phyloP scores from a whole-genome alignment of 2,329 filamentous ascomycete genomes.

The Ophioceras dolichostomum region DNA sequence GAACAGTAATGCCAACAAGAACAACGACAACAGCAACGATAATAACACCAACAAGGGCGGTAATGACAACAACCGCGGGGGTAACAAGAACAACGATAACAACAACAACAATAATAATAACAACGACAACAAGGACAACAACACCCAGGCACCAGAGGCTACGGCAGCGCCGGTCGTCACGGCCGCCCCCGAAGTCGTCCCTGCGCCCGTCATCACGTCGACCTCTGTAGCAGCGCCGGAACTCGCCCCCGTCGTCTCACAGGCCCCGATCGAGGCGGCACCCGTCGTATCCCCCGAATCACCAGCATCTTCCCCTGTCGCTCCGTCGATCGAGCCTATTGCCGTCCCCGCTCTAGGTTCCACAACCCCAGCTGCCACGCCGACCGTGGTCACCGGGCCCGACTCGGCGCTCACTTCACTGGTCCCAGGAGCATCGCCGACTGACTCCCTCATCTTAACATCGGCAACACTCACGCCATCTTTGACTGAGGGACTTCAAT shows the following conservation, averaged over 20 bases:
- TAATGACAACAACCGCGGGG: background rate
- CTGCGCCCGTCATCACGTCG: too few relatives aligned
- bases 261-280: background rate
- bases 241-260: too few relatives aligned
- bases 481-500: too few relatives aligned
- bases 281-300: background rate
- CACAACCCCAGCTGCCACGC: too few relatives aligned
- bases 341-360: too few relatives aligned
- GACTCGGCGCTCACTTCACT: too few relatives aligned
- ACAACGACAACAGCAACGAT: background rate
- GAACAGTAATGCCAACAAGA: slow-evolving; percentile 3
- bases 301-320: background rate
- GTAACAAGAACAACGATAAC: background rate
- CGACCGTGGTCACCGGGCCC: too few relatives aligned
- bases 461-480: background rate
- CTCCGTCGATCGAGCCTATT: too few relatives aligned
- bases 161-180: too few relatives aligned
- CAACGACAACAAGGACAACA: slow-evolving; percentile 3
- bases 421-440: too few relatives aligned
- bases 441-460: background rate
- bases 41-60: slow-evolving; percentile 2
- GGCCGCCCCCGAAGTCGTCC: too few relatives aligned
- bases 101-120: slow-evolving; percentile 1
- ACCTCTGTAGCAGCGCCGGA: too few relatives aligned
- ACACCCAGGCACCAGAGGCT: background rate